These are phyloP conservation scores for Olyra latifolia DNA, from an alignment of 176 grass and related monocot species.

Conservation along the genomic window DNA sequence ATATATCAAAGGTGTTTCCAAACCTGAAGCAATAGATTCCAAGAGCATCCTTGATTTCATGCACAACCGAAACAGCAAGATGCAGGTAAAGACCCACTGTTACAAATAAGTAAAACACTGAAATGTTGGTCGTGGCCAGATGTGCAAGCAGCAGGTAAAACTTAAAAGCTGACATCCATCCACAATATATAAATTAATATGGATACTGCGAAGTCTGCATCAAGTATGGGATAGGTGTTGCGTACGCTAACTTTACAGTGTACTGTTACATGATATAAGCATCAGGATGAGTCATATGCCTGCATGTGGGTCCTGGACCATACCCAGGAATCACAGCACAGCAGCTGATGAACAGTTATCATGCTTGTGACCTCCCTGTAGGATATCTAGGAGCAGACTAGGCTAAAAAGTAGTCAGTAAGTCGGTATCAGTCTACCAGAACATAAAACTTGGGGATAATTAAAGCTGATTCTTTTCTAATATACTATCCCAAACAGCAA, in stretches of 20 bases:
- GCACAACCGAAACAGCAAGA: constrained; percentile 85
- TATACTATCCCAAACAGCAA: neutral
- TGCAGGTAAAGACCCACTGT: constrained; percentile 87
- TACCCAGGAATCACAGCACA: neutral
- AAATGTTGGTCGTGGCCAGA: neutral
- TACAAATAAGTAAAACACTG: constrained; percentile 18
- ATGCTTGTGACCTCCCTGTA: neutral
- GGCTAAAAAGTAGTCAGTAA: neutral
- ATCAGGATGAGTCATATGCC: neutral
- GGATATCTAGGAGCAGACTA: neutral
- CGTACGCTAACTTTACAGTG: neutral
- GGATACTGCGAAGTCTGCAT: neutral
- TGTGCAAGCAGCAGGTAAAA: neutral
- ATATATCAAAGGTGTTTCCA: neutral
- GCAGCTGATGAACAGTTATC: neutral
- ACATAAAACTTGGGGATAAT: neutral
- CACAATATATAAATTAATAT: neutral
- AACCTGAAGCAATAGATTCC: constrained; percentile 99
- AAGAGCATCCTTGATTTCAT: constrained; percentile 93
- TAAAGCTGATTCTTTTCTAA: neutral
- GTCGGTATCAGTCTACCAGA: neutral
- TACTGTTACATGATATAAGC: neutral
- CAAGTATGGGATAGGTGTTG: neutral
- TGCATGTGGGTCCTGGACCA: neutral
- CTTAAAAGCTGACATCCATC: neutral